Conservation (phyloP, 2,329 filamentous ascomycete genomes). For the Malbranchea cinnamomea region DNA sequence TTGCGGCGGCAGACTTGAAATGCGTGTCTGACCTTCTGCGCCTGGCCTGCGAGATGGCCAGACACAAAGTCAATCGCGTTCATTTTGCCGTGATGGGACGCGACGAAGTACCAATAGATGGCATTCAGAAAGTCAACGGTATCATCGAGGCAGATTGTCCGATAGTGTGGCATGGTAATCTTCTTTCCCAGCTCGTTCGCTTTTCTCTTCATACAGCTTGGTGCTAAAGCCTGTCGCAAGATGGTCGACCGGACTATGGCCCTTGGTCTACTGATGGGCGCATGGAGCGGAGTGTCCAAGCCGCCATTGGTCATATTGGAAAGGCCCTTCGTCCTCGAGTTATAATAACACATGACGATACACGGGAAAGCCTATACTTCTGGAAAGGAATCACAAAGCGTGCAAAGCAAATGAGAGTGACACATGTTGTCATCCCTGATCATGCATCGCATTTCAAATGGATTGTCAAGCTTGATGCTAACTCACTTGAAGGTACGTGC, state of each 20-base stretch:
- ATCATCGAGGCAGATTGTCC: constrained; percentile 53
- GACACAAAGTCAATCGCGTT: constrained; percentile 53
- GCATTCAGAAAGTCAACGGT: constrained; percentile 63
- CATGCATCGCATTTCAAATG: constrained; percentile 51
- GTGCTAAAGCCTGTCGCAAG: constrained; percentile 12
- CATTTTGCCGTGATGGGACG: constrained; percentile 70
- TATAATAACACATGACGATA: constrained; percentile 54
- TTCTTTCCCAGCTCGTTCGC: constrained; percentile 24
- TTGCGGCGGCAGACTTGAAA: constrained; percentile 58
- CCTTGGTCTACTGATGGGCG: constrained; percentile 53
- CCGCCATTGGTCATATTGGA: constrained; percentile 57
- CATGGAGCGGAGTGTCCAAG: constrained; percentile 47
- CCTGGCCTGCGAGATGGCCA: constrained; percentile 74
- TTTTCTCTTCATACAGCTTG: constrained; percentile 25
- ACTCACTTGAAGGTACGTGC: constrained; percentile 47
- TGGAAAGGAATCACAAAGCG: constrained; percentile 43
- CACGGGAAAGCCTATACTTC: constrained; percentile 55
- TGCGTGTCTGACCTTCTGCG: constrained; percentile 62
- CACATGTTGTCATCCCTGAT: constrained; percentile 61
- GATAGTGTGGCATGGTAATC: constrained; percentile 42
- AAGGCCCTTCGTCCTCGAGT: constrained; percentile 64
- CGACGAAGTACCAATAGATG: constrained; percentile 51
- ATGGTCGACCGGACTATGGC: constrained; percentile 66
- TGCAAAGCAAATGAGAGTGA: constrained; percentile 35
- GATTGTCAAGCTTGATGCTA: constrained; percentile 62